Percentiles rank a stretch among this genome's conserved stretches.
Conservation (phyloP, 73 alveolate species). For the Paramecium caudatum region DNA sequence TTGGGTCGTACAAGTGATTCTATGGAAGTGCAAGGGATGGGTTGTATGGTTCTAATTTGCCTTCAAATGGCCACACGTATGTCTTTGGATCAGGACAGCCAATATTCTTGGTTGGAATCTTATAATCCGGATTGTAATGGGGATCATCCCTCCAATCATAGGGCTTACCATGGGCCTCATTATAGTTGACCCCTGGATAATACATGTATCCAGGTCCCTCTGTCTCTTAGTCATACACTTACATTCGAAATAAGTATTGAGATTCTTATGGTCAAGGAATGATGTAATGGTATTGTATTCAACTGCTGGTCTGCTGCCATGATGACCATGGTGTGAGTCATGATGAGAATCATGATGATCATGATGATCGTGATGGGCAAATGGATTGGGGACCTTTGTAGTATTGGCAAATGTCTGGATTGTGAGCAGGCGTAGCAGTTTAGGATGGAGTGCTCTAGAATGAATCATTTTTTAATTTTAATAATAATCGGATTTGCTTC, state of each 20-base stretch:
- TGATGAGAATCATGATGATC: slow-evolving; percentile 36
- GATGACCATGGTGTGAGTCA: slow-evolving; percentile 14
- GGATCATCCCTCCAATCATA: slow-evolving; percentile 80
- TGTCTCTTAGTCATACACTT: neutral
- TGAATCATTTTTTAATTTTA: slow-evolving; percentile 35
- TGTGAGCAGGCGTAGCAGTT: slow-evolving; percentile 5
- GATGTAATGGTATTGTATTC: slow-evolving; percentile 57
- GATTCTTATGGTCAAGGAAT: slow-evolving; percentile 22
- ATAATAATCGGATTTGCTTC: slow-evolving; percentile 26
- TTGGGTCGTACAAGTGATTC: slow-evolving; percentile 36
- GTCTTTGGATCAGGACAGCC: slow-evolving; percentile 77
- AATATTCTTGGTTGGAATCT: slow-evolving; percentile 47
- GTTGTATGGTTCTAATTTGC: slow-evolving; percentile 53
- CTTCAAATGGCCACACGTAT: slow-evolving; percentile 71
- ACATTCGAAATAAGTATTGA: slow-evolving; percentile 53
- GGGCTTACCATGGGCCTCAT: slow-evolving; percentile 34
- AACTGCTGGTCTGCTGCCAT: slow-evolving; percentile 48
- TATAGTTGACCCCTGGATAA: slow-evolving; percentile 54
- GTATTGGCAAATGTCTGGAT: slow-evolving; percentile 17
- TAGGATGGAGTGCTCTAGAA: slow-evolving; percentile 29
- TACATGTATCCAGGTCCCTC: slow-evolving; percentile 68
- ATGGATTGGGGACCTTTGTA: slow-evolving; percentile 53
- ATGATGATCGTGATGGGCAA: slow-evolving; percentile 58
- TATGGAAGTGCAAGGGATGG: slow-evolving; percentile 32
- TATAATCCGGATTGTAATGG: slow-evolving; percentile 60